These are phyloP conservation scores for Arxiozyma telluris DNA, from an alignment of 1,139 yeast species.

Conservation along the genomic window DNA sequence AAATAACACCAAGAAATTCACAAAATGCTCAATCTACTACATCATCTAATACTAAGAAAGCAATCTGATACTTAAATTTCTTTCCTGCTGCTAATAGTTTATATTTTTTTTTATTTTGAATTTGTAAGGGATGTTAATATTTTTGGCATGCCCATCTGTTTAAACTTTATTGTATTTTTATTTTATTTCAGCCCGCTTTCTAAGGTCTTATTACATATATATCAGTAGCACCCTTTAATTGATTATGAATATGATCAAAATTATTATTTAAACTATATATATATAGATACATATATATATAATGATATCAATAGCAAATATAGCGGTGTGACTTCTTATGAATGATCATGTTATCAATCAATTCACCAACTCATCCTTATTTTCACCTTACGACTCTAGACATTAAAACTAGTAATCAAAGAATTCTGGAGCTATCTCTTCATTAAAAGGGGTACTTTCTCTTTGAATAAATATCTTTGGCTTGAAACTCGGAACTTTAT, in stretches of 20 bases:
- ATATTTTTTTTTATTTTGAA: not conserved
- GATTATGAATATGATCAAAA: too few relatives aligned
- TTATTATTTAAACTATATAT: too few relatives aligned
- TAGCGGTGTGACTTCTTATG: too few relatives aligned
- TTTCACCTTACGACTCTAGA: too few relatives aligned
- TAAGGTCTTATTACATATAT: not conserved
- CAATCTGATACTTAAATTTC: not conserved
- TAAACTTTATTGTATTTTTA: too few relatives aligned
- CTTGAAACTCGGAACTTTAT: constrained; percentile 1
- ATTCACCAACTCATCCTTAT: not conserved
- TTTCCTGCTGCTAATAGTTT: not conserved
- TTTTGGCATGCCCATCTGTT: not conserved
- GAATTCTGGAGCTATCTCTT: not conserved
- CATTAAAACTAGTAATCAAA: not conserved
- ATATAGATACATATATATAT: too few relatives aligned
- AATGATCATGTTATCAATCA: not conserved
- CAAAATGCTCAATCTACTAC: constrained; percentile 1
- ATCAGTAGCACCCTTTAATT: too few relatives aligned
- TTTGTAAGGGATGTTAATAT: not conserved
- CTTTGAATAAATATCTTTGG: not conserved
- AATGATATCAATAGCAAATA: not conserved
- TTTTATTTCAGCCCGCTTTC: not conserved
- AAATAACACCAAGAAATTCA: constrained; percentile 13
- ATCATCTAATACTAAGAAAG: not conserved
- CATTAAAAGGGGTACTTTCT: not conserved